Evolutionary conservation across 495 filamentous ascomycete species (phyloP).

Genomic region (Podospora bellae-mahoneyi): DNA sequence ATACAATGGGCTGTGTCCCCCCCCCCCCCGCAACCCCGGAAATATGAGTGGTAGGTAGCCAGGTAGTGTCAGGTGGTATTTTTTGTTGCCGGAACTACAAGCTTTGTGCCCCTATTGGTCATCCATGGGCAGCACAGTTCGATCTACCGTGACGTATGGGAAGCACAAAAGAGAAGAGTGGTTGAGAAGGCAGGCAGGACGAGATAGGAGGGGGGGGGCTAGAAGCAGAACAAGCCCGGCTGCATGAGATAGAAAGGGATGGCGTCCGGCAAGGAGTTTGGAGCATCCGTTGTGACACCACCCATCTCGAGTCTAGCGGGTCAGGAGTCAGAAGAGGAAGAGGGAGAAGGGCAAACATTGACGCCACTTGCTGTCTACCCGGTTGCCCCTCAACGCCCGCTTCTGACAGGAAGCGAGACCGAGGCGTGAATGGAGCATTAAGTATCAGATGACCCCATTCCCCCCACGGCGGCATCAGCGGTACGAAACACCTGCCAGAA

Average conservation of each 20-base stretch:
- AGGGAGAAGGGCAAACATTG: conserved; percentile 1
- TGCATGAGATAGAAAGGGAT: background rate
- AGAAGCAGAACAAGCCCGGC: background rate
- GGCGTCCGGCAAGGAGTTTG: background rate
- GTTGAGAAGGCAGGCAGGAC: background rate
- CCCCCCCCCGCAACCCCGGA: background rate
- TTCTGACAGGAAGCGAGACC: background rate
- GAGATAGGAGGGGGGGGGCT: background rate
- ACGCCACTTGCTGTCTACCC: background rate
- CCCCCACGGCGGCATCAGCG: background rate
- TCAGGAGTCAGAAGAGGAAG: background rate
- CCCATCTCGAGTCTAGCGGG: background rate
- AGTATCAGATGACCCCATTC: background rate
- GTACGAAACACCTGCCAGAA: background rate
- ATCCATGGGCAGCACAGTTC: background rate
- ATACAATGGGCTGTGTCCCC: background rate
- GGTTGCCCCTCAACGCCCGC: background rate
- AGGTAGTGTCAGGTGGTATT: background rate
- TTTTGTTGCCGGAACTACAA: conserved; percentile 6
- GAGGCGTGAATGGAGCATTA: background rate
- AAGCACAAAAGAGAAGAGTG: background rate
- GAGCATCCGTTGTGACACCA: background rate
- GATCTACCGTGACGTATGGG: background rate
- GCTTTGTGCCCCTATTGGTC: background rate
- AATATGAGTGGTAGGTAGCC: background rate